Percentiles rank a stretch among this genome's conserved stretches.
These are phyloP conservation scores for Scalesia atractyloides DNA, from an alignment of 129 eudicot species.

Conservation along the genomic window DNA sequence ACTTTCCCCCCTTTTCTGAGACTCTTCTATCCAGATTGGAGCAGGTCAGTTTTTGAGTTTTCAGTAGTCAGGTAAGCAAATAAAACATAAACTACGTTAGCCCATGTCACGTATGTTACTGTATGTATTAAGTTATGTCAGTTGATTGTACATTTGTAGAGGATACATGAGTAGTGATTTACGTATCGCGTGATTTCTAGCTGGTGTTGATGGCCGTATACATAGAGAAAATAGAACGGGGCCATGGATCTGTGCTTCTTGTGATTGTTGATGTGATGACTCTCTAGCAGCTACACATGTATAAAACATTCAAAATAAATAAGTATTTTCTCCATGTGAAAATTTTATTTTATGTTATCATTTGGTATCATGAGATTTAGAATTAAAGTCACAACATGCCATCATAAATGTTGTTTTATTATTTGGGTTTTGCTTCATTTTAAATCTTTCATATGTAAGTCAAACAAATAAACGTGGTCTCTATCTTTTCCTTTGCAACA, in stretches of 20 bases:
- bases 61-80: no score
- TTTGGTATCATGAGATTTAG: slow-evolving; percentile 9
- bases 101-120: background rate
- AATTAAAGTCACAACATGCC: slow-evolving; percentile 16
- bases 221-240: background rate
- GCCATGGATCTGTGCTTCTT: background rate
- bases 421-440: slow-evolving; percentile 10
- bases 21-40: no score
- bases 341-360: background rate
- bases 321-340: background rate
- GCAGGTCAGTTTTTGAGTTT: no score
- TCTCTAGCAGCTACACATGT: no score
- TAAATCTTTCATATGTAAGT: background rate
- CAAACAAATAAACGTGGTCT: background rate
- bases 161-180: background rate
- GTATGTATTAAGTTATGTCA: background rate
- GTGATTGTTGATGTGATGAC: background rate
- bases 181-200: background rate
- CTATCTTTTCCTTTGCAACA: background rate
- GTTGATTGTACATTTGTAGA: background rate
- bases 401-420: slow-evolving; percentile 6
- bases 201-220: background rate
- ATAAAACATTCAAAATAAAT: no score
- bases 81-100: no score
- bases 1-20: no score